phyloP scores from a whole-genome alignment of 2,329 filamentous ascomycete species.

The Ophiobolus disseminans region DNA sequence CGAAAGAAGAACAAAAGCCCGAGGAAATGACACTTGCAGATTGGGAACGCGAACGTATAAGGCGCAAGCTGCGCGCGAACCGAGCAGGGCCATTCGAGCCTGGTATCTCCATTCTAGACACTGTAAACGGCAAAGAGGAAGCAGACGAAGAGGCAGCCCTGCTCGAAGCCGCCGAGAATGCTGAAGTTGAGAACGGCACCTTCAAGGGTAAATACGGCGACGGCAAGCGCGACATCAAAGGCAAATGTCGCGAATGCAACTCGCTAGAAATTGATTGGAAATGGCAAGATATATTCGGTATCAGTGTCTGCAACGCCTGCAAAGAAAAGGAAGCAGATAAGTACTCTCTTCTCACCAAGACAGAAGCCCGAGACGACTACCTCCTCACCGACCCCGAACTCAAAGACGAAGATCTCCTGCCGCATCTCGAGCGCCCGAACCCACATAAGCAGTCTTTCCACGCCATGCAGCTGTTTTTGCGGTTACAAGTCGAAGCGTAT shows the following conservation, averaged over 20 bases:
- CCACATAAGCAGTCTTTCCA: slow-evolving; percentile 97
- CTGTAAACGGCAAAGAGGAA: slow-evolving; percentile 51
- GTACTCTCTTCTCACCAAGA: slow-evolving; percentile 95
- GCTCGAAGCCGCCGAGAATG: slow-evolving; percentile 53
- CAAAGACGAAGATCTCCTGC: slow-evolving; percentile 84
- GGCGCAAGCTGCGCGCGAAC: slow-evolving; percentile 73
- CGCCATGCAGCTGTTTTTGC: slow-evolving; percentile 97
- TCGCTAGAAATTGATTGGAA: slow-evolving; percentile 91
- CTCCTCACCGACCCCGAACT: slow-evolving; percentile 93
- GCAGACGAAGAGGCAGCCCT: slow-evolving; percentile 36
- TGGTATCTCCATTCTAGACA: slow-evolving; percentile 74
- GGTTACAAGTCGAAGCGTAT: slow-evolving; percentile 93
- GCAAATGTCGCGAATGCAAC: slow-evolving; percentile 82
- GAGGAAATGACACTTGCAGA: slow-evolving; percentile 88
- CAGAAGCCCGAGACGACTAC: slow-evolving; percentile 94
- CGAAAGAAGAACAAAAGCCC: slow-evolving; percentile 70
- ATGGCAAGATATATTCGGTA: slow-evolving; percentile 84
- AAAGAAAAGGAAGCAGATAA: slow-evolving; percentile 91
- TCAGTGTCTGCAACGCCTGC: slow-evolving; percentile 79
- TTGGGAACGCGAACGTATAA: slow-evolving; percentile 84
- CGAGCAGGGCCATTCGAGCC: slow-evolving; percentile 88
- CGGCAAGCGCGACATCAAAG: slow-evolving; percentile 56
- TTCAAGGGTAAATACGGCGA: slow-evolving; percentile 45
- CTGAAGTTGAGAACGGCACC: slow-evolving; percentile 33
- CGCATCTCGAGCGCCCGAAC: slow-evolving; percentile 87